Percentiles rank a stretch among this genome's conserved stretches.
These are phyloP conservation scores for Zasmidium cellare DNA, from an alignment of 2,329 filamentous ascomycete species.

Conservation along the genomic window DNA sequence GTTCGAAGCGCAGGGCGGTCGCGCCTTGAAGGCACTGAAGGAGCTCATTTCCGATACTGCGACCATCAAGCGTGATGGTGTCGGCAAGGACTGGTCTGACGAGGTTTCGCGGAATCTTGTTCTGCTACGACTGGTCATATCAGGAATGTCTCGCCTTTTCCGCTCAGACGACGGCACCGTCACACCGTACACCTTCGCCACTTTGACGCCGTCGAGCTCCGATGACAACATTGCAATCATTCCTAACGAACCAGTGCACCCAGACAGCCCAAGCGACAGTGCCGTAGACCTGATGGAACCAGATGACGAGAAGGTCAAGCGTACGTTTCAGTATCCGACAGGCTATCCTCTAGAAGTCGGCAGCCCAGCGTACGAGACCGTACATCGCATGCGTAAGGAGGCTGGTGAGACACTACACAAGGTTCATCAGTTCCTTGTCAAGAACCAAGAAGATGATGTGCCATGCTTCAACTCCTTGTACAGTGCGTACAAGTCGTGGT, in stretches of 20 bases:
- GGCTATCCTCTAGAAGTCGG: constrained; percentile 74
- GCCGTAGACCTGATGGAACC: constrained; percentile 60
- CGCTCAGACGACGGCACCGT: constrained; percentile 60
- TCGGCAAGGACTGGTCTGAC: constrained; percentile 98
- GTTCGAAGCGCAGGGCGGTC: constrained; percentile 79
- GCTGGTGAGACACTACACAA: constrained; percentile 78
- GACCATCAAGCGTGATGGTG: constrained; percentile 84
- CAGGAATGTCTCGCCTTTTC: constrained; percentile 86
- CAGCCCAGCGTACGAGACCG: constrained; percentile 67
- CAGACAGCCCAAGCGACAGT: constrained; percentile 49
- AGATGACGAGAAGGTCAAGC: constrained; percentile 79
- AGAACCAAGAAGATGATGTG: constrained; percentile 91
- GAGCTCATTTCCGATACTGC: constrained; percentile 79
- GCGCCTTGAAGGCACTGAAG: constrained; percentile 72
- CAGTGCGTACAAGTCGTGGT: constrained; percentile 91
- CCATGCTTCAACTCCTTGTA: constrained; percentile 92
- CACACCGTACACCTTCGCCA: constrained; percentile 38
- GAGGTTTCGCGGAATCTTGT: constrained; percentile 89
- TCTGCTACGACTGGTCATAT: constrained; percentile 82
- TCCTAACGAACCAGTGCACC: constrained; percentile 24
- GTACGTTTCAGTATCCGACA: constrained; percentile 83
- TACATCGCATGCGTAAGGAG: constrained; percentile 78
- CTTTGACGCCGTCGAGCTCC: constrained; percentile 56
- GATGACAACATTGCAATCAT: constrained; percentile 33
- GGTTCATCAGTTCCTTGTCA: constrained; percentile 79